Percentiles rank a stretch among this genome's conserved stretches.
Evolutionary conservation across 2,329 filamentous ascomycete species (phyloP).

Genomic region (Cytospora mali): DNA sequence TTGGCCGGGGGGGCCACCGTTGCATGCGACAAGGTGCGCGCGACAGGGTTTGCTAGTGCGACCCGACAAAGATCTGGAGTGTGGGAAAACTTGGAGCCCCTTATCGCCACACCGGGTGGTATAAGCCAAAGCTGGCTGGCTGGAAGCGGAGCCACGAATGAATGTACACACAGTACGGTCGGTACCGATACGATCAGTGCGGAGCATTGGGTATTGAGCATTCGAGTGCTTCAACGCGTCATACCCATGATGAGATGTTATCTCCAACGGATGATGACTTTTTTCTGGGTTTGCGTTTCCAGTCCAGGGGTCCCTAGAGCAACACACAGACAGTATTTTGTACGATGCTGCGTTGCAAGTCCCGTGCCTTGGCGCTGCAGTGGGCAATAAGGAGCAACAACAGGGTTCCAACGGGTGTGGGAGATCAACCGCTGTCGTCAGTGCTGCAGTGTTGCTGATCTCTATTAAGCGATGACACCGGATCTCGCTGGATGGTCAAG

Average conservation of each 20-base stretch:
- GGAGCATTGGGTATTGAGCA: too few species aligned
- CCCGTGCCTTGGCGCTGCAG: background rate
- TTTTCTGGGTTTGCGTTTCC: slow-evolving; percentile 18
- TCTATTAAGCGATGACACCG: background rate
- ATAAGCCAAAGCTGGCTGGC: slow-evolving; percentile 32
- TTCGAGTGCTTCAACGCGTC: slow-evolving; percentile 26
- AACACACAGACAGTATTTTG: background rate
- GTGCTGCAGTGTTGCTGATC: slow-evolving; percentile 1
- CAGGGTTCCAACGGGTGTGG: background rate
- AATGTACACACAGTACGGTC: slow-evolving; percentile 5
- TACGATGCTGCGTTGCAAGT: background rate
- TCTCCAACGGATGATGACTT: slow-evolving; percentile 4
- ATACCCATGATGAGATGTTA: slow-evolving; percentile 24
- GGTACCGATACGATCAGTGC: slow-evolving; percentile 13
- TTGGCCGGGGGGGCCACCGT: slow-evolving; percentile 43
- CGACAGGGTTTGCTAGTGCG: slow-evolving; percentile 34
- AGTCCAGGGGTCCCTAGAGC: background rate
- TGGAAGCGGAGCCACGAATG: slow-evolving; percentile 14
- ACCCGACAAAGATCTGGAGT: slow-evolving; percentile 27
- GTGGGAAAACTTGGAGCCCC: slow-evolving; percentile 23
- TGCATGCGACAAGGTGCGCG: slow-evolving; percentile 41
- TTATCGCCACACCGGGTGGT: slow-evolving; percentile 7
- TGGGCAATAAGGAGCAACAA: background rate
- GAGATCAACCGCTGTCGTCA: slow-evolving; percentile 1
- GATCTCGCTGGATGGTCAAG: slow-evolving; percentile 1